Conservation (phyloP, 352 stramenopile genomes). For the Globisporangium rhizosaccharum region DNA sequence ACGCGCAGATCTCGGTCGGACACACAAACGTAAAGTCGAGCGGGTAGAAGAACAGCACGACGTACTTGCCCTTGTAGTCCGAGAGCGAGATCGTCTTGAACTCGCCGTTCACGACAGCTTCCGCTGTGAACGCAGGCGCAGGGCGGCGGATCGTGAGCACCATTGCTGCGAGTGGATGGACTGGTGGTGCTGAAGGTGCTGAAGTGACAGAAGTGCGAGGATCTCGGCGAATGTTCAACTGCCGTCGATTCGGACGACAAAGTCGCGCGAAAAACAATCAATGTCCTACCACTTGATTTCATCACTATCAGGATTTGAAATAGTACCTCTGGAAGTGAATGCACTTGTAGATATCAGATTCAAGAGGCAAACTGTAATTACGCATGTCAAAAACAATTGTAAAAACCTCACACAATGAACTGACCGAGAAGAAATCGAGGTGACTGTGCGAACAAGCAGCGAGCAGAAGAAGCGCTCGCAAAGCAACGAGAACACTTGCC, state of each 20-base stretch:
- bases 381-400: too few species aligned
- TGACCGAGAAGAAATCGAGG: too few species aligned
- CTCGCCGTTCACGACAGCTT: conserved; percentile 73
- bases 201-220: not conserved
- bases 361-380: too few species aligned
- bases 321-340: too few species aligned
- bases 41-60: conserved; percentile 92
- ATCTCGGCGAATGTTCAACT: conserved; percentile 5
- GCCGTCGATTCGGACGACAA: not conserved
- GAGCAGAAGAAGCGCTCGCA: too few species aligned
- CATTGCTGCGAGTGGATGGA: conserved; percentile 22
- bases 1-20: conserved; percentile 89
- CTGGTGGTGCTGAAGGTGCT: not conserved
- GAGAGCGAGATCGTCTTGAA: conserved; percentile 80
- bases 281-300: not conserved
- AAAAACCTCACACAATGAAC: too few species aligned
- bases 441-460: too few species aligned
- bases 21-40: conserved; percentile 91
- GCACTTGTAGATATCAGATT: too few species aligned
- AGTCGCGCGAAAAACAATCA: not conserved
- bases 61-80: conserved; percentile 88
- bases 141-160: conserved; percentile 59
- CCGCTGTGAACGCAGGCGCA: conserved; percentile 70
- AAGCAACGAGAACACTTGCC: too few species aligned
- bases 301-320: not conserved